These are phyloP conservation scores for Ambrosia trifida DNA, from an alignment of 129 eudicot genomes.

Conservation along the genomic window DNA sequence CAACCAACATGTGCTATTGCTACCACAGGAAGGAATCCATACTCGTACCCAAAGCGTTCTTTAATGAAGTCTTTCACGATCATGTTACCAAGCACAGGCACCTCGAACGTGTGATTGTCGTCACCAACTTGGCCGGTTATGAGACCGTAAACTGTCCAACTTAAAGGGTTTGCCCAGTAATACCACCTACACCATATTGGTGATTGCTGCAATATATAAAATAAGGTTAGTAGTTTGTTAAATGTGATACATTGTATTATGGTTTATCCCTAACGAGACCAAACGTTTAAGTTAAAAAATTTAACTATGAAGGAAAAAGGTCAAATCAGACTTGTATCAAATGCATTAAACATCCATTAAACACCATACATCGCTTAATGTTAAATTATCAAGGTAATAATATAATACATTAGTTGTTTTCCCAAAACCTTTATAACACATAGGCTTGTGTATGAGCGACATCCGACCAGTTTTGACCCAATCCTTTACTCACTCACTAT, in stretches of 20 bases:
- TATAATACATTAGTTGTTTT: background rate
- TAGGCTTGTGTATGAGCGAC: background rate
- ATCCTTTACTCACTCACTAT: background rate
- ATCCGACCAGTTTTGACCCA: background rate
- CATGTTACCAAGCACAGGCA: constrained; percentile 24
- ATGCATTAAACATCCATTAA: background rate
- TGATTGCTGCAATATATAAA: constrained; percentile 27
- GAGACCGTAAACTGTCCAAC: constrained; percentile 39
- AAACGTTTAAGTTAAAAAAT: background rate
- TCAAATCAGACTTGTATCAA: background rate
- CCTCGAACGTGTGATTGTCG: background rate
- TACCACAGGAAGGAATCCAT: constrained; percentile 34
- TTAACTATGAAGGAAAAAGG: background rate
- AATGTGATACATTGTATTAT: background rate
- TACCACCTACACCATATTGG: constrained; percentile 48
- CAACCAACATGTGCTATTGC: constrained; percentile 32
- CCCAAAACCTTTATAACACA: background rate
- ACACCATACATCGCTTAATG: background rate
- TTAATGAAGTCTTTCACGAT: constrained; percentile 14
- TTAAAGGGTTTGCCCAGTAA: constrained; percentile 34
- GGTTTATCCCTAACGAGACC: background rate
- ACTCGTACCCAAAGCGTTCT: constrained; percentile 28
- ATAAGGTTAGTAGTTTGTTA: background rate
- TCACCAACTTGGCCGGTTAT: constrained; percentile 28
- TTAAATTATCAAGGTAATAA: background rate